A percentile compares a stretch with the other conserved stretches of the same genome.
Evolutionary conservation across 179 eudicot genomes (phyloP).

Genomic region (Nepenthes alata): DNA sequence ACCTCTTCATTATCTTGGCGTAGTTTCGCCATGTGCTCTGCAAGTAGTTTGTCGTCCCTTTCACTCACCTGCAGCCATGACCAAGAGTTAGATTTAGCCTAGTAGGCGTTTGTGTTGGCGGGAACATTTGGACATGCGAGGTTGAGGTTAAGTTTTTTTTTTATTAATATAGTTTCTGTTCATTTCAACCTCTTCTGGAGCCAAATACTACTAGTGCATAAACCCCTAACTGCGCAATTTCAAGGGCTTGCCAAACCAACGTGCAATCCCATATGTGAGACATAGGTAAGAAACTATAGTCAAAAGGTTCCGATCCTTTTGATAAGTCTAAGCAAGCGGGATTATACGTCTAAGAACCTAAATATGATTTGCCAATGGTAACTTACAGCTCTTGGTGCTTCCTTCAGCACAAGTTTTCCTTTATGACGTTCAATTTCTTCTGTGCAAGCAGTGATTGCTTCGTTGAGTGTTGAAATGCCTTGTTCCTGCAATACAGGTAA

Average conservation of each 20-base stretch:
- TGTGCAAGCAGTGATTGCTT: constrained; percentile 69
- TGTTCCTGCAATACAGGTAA: constrained; percentile 40
- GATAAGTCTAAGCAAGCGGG: no score
- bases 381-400: constrained; percentile 78
- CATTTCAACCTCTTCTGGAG: no score
- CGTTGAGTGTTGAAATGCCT: constrained; percentile 63
- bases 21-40: constrained; percentile 65
- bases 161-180: no score
- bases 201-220: no score
- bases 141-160: no score
- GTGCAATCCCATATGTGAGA: no score
- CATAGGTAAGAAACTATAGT: no score
- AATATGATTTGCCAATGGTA: background rate
- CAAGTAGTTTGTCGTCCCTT: constrained; percentile 77
- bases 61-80: constrained; percentile 70
- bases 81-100: background rate
- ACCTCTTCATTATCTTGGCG: constrained; percentile 35
- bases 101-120: no score
- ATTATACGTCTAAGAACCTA: background rate
- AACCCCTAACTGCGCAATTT: no score
- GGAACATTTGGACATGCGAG: background rate
- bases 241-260: no score
- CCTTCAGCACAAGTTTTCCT: constrained; percentile 75
- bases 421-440: constrained; percentile 63
- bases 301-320: background rate